Base-by-base conservation (phyloP, 2,329 filamentous ascomycete species). In the Coniochaeta prunicola region DNA sequence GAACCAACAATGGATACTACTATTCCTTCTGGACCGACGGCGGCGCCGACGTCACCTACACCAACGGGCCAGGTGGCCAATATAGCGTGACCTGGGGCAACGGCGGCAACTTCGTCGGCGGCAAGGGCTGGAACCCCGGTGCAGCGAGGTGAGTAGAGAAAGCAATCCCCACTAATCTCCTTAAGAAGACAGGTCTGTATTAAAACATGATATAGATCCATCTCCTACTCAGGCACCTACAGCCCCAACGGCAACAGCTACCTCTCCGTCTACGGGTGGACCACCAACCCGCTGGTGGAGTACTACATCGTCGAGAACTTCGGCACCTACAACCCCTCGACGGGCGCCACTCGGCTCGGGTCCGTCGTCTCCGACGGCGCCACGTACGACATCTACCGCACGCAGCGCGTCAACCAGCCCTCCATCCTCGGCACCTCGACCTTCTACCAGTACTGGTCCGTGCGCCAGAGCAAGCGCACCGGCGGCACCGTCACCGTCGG, bases 261-360 rank as follows among this genome's bases (percentile, higher is more conserved):
- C 67, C 74, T 85, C 17, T 69, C 80, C n/a, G 67, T 84, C 26
- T 85, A 85, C 65, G 81, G 82, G 48, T 85, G 82, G 80, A 80
- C 77, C 1, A 72, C 67, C 19, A 75, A 73, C 66, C 79, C 79
- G 0, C 70, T 82, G 5, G 72, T 83, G 62, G 81, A 84, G 63
- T 84, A 83, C 71, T 84, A 84, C 70, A 65, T 73, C 40, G 63
- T 70, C 56, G 76, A 78, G 67, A 69, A 69, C 66, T 77, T 70
- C 64, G 75, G 75, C 62, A 75, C 70, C 5, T 76, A 75, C 68
- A 72, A 76, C 68, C 74, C 74, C 8, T 70, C 70, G 30, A 70
- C 68, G 15, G 72, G 71, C 53, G 71, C 68, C 42, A 65, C 64
- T 57, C 65, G 61, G 53, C 67, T 69, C 54, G 73, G 73, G 40